Conservation (phyloP, 371 early-diverging fungal genomes). For the Actinomucor elegans region DNA sequence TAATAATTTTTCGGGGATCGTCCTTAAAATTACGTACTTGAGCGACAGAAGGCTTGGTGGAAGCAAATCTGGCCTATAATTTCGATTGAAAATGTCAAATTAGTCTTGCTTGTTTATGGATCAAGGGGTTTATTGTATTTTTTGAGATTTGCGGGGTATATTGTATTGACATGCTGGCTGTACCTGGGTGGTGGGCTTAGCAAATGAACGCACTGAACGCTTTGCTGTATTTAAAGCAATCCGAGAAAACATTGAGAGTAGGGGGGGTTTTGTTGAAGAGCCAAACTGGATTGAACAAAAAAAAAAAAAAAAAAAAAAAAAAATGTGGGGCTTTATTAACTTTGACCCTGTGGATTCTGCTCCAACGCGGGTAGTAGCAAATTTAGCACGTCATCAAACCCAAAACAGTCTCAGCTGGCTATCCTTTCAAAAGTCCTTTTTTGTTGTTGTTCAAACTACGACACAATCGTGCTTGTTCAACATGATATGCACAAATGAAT, state of each 20-base stretch:
- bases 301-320: slow-evolving; percentile 10
- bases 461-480: too few species aligned
- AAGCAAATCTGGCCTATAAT: slow-evolving; percentile 47
- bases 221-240: slow-evolving; percentile 45
- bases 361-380: too few species aligned
- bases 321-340: too few species aligned
- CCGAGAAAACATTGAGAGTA: slow-evolving; percentile 54
- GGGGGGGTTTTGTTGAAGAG: slow-evolving; percentile 17
- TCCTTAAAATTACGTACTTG: slow-evolving; percentile 7
- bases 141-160: neutral
- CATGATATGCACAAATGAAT: too few species aligned
- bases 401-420: too few species aligned
- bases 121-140: neutral
- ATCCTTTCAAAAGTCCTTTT: too few species aligned
- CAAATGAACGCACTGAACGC: slow-evolving; percentile 46
- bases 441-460: too few species aligned
- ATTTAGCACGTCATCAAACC: too few species aligned
- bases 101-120: neutral
- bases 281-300: slow-evolving; percentile 10
- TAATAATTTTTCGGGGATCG: neutral
- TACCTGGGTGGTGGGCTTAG: slow-evolving; percentile 45
- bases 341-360: slow-evolving; percentile 6
- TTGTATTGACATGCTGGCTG: neutral
- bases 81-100: neutral
- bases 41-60: slow-evolving; percentile 38